Evolutionary conservation across 768 basidiomycete genomes (phyloP).

Genomic region (Gymnopilus junonius): DNA sequence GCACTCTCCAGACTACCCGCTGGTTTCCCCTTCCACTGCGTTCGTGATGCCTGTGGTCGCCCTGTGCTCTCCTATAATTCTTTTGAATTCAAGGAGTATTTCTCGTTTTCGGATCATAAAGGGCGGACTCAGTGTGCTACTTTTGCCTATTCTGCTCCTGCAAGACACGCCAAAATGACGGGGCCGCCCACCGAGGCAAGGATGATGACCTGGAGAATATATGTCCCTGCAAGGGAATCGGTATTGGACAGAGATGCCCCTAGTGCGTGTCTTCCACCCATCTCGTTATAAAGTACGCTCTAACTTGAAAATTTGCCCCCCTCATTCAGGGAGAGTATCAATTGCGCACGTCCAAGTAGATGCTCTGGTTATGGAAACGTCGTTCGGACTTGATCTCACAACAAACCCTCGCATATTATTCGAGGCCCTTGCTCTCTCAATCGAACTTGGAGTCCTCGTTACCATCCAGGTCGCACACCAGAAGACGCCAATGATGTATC

Average conservation of each 20-base stretch:
- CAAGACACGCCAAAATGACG: conserved; percentile 1
- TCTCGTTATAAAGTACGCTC: background rate
- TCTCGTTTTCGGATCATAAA: conserved; percentile 25
- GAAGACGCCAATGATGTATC: conserved; percentile 3
- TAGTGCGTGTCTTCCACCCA: conserved; percentile 24
- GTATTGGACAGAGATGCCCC: conserved; percentile 23
- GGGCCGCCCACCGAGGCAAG: conserved; percentile 14
- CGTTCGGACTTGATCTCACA: conserved; percentile 35
- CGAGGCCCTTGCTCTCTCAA: conserved; percentile 42
- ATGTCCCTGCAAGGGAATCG: conserved; percentile 27
- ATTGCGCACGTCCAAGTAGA: conserved; percentile 44
- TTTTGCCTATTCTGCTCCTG: conserved; percentile 28
- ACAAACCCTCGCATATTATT: conserved; percentile 38
- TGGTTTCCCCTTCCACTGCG: conserved; percentile 42
- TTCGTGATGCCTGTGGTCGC: conserved; percentile 24
- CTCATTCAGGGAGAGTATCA: conserved; percentile 26
- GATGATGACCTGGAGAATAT: conserved; percentile 37
- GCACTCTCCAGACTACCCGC: conserved; percentile 33
- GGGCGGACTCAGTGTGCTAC: conserved; percentile 25
- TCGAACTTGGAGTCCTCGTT: conserved; percentile 41
- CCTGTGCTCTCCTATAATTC: conserved; percentile 31
- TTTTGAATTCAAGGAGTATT: conserved; percentile 40
- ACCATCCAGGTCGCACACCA: conserved; percentile 32
- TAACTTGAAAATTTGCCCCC: background rate
- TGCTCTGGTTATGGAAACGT: conserved; percentile 33